Evolutionary conservation across 2,329 filamentous ascomycete genomes (phyloP), one percentile per base, ranked within the genome.

Genomic region (Cordyceps cicadae): DNA sequence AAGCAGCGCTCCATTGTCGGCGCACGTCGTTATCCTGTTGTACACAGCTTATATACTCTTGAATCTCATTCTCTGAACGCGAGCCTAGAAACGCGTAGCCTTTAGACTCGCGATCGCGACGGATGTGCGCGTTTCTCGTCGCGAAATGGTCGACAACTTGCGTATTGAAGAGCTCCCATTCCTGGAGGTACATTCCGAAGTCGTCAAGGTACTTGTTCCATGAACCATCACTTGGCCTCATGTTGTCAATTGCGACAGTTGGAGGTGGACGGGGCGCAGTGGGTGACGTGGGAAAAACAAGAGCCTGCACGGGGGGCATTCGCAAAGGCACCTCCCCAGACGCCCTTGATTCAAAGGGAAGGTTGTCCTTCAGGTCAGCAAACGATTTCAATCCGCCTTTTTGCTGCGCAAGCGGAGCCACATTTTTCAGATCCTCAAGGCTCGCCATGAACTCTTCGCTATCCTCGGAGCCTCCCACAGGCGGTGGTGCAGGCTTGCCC

Each of bases 21-120:
- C 85, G 77, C 5, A 89, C 82, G 53, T 77, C 75, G 64, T 84
- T 80, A 68, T 92, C 88, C 70, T 89, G 83, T 64, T 82, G 80
- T 60, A 87, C 72, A 69, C 82, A 83, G 43, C 74, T 74, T 62
- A 84, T 70, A 69, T 91, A 91, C 60, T 81, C 79, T 17, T 76
- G 69, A 26, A 86, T 77, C 0, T 81, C 84, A 1, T 66, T 64
- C 45, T 80, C 74, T 26, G 78, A 70, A 1, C 70, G 69, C 9
- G 71, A 67, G 34, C 74, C 73, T 19, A 84, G 68, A 71, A 81
- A 84, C 1, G 67, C 67, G 46, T 75, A 73, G 12, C 77, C 79
- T 57, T 79, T 77, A 21, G 74, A 68, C 48, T 71, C 66, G 62
- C 77, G 72, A 26, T 72, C 72, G 32, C 68, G 67, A 21, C 70